These are phyloP conservation scores for Athelia psychrophila DNA, from an alignment of 1,284 basidiomycete genomes.

Conservation along the genomic window DNA sequence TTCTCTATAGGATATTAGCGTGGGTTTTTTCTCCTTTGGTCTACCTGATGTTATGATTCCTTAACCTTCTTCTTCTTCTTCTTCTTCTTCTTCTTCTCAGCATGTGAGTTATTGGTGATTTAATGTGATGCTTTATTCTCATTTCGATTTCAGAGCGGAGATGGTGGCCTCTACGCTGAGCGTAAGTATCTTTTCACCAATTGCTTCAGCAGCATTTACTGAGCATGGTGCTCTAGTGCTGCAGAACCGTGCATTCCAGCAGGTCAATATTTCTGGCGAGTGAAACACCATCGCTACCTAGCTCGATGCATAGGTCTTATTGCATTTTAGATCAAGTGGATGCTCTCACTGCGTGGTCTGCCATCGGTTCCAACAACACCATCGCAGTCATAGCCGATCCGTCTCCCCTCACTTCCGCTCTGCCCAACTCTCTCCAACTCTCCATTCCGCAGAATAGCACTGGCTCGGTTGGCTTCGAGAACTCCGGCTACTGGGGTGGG, in stretches of 20 bases:
- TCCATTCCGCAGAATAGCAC: slow-evolving; percentile 39
- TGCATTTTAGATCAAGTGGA: slow-evolving; percentile 32
- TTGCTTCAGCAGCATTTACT: neutral
- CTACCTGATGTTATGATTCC: slow-evolving; percentile 1
- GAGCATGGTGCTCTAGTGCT: slow-evolving; percentile 34
- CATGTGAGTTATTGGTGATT: slow-evolving; percentile 32
- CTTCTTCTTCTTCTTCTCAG: too few relatives aligned
- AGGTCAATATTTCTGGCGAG: slow-evolving; percentile 44
- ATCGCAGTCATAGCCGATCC: slow-evolving; percentile 52
- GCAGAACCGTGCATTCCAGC: slow-evolving; percentile 60
- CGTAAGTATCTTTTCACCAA: slow-evolving; percentile 29
- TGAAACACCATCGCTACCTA: too few relatives aligned
- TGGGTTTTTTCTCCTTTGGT: slow-evolving; percentile 25
- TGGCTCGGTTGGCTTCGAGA: slow-evolving; percentile 56
- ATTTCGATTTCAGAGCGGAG: slow-evolving; percentile 43
- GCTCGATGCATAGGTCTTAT: slow-evolving; percentile 18
- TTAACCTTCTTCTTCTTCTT: too few relatives aligned
- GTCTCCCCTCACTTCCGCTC: slow-evolving; percentile 50
- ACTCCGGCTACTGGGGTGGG: slow-evolving; percentile 58
- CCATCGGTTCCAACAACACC: slow-evolving; percentile 44
- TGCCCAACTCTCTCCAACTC: slow-evolving; percentile 64
- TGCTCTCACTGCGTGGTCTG: slow-evolving; percentile 53
- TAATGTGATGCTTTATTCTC: neutral
- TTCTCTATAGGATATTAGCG: slow-evolving; percentile 47
- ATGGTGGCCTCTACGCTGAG: slow-evolving; percentile 59